phyloP scores from a whole-genome alignment of 2,329 filamentous ascomycete genomes.

The Aspergillus spinulosporus region DNA sequence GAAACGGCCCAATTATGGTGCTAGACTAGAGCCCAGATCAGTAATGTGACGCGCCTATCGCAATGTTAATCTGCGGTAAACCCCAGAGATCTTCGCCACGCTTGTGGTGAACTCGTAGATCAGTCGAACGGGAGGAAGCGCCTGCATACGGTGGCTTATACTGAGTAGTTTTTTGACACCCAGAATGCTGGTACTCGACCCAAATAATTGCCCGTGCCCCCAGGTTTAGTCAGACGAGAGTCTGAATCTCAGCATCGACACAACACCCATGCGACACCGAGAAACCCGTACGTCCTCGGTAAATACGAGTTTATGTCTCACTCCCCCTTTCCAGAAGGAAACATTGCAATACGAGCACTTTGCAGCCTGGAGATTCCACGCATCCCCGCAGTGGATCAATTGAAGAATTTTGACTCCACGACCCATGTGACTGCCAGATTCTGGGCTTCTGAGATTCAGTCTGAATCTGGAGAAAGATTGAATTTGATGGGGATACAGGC shows the following conservation, averaged over 20 bases:
- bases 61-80: constrained; percentile 12
- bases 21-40: neutral
- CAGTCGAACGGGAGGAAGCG: neutral
- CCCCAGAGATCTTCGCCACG: constrained; percentile 9
- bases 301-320: neutral
- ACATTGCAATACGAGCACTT: neutral
- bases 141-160: neutral
- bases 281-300: no score
- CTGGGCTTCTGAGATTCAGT: neutral
- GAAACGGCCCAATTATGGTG: constrained; percentile 1
- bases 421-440: neutral
- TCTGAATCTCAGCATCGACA: no score
- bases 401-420: neutral
- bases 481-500: neutral
- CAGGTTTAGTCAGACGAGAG: no score
- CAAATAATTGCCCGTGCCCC: neutral
- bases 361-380: neutral
- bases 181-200: neutral
- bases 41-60: constrained; percentile 9
- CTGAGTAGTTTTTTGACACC: neutral
- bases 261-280: no score
- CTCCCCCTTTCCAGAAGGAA: neutral
- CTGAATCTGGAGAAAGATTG: neutral
- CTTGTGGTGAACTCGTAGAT: neutral
- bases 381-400: constrained; percentile 5